Evolutionary conservation across 768 basidiomycete species (phyloP).

Genomic region (Scleroderma bovista): DNA sequence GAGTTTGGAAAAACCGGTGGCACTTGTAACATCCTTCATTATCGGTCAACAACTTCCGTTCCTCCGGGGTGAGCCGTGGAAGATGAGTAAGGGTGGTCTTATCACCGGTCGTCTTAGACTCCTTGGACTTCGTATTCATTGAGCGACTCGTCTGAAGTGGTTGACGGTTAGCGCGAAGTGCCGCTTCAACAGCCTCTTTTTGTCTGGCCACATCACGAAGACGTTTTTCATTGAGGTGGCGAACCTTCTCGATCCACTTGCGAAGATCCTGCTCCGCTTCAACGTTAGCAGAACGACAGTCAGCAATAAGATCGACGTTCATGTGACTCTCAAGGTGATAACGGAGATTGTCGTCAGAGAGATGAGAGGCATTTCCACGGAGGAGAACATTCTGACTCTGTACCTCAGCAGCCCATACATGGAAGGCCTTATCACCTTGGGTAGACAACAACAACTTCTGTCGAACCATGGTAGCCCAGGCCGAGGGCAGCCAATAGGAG

Average conservation of each 20-base stretch:
- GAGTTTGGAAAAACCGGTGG: conserved; percentile 7
- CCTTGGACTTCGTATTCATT: background rate
- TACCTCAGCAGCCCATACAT: background rate
- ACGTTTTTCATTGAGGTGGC: background rate
- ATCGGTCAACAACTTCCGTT: conserved; percentile 9
- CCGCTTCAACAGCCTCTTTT: no score
- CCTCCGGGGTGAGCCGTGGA: conserved; percentile 2
- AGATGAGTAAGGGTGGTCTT: background rate
- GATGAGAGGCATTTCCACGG: background rate
- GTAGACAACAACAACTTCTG: background rate
- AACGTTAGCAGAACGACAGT: background rate
- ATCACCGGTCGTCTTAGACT: background rate
- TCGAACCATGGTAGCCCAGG: background rate
- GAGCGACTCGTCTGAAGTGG: background rate
- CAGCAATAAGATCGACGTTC: background rate
- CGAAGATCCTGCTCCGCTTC: background rate
- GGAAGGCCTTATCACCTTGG: background rate
- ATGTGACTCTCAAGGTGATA: background rate
- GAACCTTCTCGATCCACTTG: conserved; percentile 1
- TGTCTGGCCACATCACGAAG: background rate
- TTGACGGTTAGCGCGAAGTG: background rate
- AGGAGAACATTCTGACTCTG: background rate
- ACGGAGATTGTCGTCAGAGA: background rate
- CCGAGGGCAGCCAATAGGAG: background rate
- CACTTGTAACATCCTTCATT: conserved; percentile 25